Conservation (phyloP, 192 early-diverging fungal species). For the Gonapodya sp. region DNA sequence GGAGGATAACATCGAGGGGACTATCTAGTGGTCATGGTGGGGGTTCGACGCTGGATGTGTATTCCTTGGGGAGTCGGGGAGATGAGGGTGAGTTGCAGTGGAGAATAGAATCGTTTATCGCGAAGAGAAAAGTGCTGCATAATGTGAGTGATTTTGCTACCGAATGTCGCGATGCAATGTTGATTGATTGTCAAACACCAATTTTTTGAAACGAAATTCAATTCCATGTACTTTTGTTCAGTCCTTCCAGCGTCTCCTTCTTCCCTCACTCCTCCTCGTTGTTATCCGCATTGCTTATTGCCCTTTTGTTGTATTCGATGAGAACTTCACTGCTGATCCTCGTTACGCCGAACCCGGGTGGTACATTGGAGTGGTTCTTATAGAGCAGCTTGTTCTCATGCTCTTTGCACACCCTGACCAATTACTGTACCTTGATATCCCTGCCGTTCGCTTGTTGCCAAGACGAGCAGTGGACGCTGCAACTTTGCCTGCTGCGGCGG, state of each 20-base stretch:
- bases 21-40: background rate
- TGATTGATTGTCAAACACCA: no score
- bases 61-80: background rate
- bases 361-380: background rate
- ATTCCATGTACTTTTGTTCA: background rate
- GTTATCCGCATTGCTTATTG: background rate
- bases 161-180: background rate
- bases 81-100: background rate
- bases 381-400: background rate
- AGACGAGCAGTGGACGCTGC: background rate
- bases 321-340: background rate
- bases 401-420: background rate
- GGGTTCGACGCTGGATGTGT: background rate
- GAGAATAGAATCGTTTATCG: background rate
- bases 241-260: background rate
- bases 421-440: background rate
- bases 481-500: no score
- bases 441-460: background rate
- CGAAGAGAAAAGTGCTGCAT: background rate
- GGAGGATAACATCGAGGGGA: background rate
- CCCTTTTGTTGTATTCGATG: background rate
- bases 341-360: background rate
- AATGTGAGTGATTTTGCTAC: constrained; percentile 1
- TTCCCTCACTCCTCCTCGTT: background rate
- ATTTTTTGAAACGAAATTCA: no score